Evolutionary conservation across 2,329 filamentous ascomycete genomes (phyloP).

Genomic region (Colletotrichum sp.): DNA sequence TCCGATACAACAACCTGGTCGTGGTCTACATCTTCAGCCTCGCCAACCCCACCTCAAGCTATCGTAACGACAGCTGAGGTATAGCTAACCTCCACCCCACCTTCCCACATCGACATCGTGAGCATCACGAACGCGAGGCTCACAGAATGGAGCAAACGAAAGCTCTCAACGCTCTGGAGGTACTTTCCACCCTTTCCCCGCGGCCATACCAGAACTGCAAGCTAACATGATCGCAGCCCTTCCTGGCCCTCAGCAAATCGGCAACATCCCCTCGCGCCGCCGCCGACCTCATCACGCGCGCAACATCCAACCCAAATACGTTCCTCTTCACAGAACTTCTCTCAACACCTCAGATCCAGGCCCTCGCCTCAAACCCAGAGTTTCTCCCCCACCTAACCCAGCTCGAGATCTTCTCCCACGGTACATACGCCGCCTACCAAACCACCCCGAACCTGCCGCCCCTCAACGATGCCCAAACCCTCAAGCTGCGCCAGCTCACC

Average conservation of each 20-base stretch:
- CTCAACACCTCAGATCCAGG: conserved; percentile 77
- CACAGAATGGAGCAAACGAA: conserved; percentile 74
- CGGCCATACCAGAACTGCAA: background rate
- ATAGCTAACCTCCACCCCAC: background rate
- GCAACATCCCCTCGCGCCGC: conserved; percentile 84
- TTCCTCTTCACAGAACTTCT: conserved; percentile 97
- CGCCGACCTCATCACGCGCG: conserved; percentile 84
- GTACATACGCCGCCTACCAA: conserved; percentile 80
- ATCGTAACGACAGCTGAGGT: background rate
- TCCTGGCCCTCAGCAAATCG: conserved; percentile 85
- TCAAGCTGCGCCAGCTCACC: conserved; percentile 90
- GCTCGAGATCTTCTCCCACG: conserved; percentile 90
- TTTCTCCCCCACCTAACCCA: conserved; percentile 69
- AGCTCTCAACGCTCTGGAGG: conserved; percentile 69
- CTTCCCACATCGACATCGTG: background rate
- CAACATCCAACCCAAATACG: conserved; percentile 87
- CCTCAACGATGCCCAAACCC: conserved; percentile 74
- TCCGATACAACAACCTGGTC: background rate
- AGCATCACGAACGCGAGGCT: background rate
- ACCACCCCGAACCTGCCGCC: conserved; percentile 62
- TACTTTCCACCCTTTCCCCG: conserved; percentile 29
- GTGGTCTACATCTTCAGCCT: conserved; percentile 3
- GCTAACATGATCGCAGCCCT: conserved; percentile 69
- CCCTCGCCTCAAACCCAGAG: conserved; percentile 67
- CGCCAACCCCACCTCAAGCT: background rate